phyloP scores from a whole-genome alignment of 1,284 basidiomycete genomes.

The Phaffia rhodozyma region DNA sequence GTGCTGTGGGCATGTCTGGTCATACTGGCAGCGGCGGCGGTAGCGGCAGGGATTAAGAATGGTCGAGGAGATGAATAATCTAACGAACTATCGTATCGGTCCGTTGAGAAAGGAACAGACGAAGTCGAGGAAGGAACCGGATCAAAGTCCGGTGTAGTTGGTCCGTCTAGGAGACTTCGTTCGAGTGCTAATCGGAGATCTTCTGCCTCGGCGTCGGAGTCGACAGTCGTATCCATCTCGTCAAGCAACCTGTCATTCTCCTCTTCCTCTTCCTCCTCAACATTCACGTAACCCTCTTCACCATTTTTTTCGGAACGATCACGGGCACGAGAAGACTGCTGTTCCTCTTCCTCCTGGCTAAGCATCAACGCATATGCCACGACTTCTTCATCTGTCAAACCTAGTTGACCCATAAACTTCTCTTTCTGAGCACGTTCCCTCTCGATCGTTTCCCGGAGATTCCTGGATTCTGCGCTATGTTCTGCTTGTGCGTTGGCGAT shows the following conservation, averaged over 20 bases:
- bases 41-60: not conserved
- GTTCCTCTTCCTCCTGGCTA: constrained; percentile 59
- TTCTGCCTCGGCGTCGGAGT: not conserved
- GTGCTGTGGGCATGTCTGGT: not conserved
- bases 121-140: not conserved
- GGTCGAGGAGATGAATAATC: not conserved
- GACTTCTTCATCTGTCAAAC: constrained; percentile 62
- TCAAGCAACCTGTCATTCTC: not conserved
- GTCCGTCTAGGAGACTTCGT: not conserved
- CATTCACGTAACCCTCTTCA: not conserved
- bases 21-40: not conserved
- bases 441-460: constrained; percentile 37
- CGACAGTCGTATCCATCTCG: not conserved
- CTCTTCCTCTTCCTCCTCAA: not conserved
- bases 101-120: not conserved
- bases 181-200: not conserved
- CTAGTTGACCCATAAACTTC: constrained; percentile 48
- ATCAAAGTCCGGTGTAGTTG: not conserved
- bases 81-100: not conserved
- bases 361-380: constrained; percentile 75
- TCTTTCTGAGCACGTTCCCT: constrained; percentile 44
- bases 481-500: constrained; percentile 46
- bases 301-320: not conserved
- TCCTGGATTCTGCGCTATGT: not conserved
- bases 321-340: not conserved